Percentiles rank a stretch among this genome's conserved stretches.
phyloP scores from a whole-genome alignment of 2,329 filamentous ascomycete species.

The Fusarium piperis region DNA sequence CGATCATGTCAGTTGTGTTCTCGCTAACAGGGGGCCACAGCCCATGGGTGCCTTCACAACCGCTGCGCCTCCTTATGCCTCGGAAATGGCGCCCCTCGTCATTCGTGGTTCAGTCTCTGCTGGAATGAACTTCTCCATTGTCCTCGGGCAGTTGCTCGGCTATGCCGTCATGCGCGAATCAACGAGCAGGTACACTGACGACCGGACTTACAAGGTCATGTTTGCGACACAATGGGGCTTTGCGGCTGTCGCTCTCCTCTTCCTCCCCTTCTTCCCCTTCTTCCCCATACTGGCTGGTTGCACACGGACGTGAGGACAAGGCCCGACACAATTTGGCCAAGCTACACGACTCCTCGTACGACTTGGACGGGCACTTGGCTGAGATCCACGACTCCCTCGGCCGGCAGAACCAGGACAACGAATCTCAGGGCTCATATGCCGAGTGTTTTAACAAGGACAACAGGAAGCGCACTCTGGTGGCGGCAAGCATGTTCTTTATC shows the following conservation, averaged over 20 bases:
- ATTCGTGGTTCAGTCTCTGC: background rate
- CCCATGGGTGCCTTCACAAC: background rate
- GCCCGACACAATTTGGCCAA: background rate
- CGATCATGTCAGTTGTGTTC: background rate
- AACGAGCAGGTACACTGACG: background rate
- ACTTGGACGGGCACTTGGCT: background rate
- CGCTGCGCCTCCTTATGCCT: background rate
- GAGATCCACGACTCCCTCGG: background rate
- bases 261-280: background rate
- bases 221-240: background rate
- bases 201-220: background rate
- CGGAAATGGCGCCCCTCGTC: background rate
- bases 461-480: background rate
- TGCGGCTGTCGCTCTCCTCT: background rate
- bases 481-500: background rate
- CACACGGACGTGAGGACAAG: background rate
- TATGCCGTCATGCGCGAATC: background rate
- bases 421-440: background rate
- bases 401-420: background rate
- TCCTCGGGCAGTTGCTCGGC: background rate
- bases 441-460: background rate
- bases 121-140: background rate
- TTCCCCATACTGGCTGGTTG: background rate
- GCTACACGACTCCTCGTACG: background rate
- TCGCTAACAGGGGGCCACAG: background rate